Evolutionary conservation across 306 rosid species (phyloP).

Genomic region (Vachellia pachyceras): DNA sequence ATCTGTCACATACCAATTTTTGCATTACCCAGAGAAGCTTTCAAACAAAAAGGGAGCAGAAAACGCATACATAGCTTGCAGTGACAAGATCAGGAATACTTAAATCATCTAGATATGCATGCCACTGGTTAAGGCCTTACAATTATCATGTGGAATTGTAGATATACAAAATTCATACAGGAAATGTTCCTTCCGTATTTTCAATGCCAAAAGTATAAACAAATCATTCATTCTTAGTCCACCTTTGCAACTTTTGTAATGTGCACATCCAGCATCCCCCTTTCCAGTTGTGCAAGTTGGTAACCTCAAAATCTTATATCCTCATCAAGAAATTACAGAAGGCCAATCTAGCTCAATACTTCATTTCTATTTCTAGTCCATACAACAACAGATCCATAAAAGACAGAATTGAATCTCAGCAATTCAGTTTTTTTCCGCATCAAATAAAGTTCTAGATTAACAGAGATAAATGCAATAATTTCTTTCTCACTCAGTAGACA

Average conservation of each 20-base stretch:
- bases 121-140: background rate
- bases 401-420: background rate
- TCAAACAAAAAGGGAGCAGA: background rate
- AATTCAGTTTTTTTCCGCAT: background rate
- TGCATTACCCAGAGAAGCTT: background rate
- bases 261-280: conserved; percentile 9
- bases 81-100: background rate
- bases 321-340: background rate
- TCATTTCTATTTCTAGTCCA: background rate
- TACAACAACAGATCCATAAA: conserved; percentile 1
- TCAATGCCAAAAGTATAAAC: background rate
- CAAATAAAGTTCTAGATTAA: background rate
- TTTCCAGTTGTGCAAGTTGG: background rate
- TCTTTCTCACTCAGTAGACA: conserved; percentile 5
- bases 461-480: background rate
- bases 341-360: background rate
- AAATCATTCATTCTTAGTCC: background rate
- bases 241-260: background rate
- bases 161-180: background rate
- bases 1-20: background rate
- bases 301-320: background rate
- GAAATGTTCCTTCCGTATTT: background rate
- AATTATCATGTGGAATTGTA: background rate
- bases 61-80: background rate
- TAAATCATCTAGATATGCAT: background rate